Evolutionary conservation across 345 rosid genomes (phyloP).

Genomic region (Nephelium lappaceum): DNA sequence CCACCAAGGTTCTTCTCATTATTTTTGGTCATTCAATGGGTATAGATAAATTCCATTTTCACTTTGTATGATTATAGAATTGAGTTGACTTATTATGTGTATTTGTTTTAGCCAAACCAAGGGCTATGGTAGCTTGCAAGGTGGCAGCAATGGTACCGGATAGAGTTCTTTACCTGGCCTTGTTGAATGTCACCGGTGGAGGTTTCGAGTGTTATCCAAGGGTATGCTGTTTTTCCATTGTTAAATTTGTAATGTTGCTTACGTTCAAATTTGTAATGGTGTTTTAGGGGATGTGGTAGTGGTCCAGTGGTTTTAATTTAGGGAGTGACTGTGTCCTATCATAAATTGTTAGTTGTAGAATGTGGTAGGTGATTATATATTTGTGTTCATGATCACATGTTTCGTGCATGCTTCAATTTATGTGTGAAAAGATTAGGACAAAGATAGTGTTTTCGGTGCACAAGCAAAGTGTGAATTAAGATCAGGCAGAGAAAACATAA

Average conservation of each 20-base stretch:
- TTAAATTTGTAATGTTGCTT: not conserved
- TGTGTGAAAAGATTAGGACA: not conserved
- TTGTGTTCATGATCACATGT: not conserved
- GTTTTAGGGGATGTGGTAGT: no score
- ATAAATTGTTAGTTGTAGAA: not conserved
- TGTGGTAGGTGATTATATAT: not conserved
- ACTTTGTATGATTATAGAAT: not conserved
- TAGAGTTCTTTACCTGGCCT: conserved; percentile 81
- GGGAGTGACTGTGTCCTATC: not conserved
- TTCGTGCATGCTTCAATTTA: no score
- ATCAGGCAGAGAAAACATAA: not conserved
- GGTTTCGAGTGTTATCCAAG: conserved; percentile 90
- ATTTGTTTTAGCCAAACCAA: conserved; percentile 42
- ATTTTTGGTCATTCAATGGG: conserved; percentile 98
- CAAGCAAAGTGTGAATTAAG: not conserved
- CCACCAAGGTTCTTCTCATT: conserved; percentile 78
- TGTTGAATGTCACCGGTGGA: conserved; percentile 96
- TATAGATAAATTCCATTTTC: conserved; percentile 1
- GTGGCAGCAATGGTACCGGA: conserved; percentile 84
- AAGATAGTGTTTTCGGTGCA: not conserved
- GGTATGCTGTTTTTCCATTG: conserved; percentile 44
- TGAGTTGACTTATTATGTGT: not conserved
- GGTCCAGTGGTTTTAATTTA: no score
- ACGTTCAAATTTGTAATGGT: not conserved
- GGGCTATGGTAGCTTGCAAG: conserved; percentile 97